Base-by-base conservation (phyloP, 108 stramenopile species). In the Skeletonema menzelii region DNA sequence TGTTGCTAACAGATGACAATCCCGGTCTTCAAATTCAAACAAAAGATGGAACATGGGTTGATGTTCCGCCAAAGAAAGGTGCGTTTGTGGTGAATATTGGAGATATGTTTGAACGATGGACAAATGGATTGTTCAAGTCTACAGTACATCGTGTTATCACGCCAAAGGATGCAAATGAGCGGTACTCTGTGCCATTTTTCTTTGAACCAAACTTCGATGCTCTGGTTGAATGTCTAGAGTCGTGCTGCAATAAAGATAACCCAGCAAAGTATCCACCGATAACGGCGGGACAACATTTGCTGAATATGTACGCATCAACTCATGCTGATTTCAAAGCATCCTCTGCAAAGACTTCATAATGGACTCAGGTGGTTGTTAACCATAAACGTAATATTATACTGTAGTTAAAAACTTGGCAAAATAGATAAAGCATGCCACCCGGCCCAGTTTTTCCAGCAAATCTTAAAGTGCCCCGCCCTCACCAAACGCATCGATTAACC, bases 71-170 rank as follows among this genome's bases (percentile, higher is more conserved):
- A 24, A 34, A 66, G 32, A 65, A 69, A 6, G 76, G 65, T 37
- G 79, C 79, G n/a, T 92, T 90, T 68, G 86, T 95, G 10, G 87
- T 95, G n/a, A 95, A 95, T 66, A 63, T 91, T 34, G 92, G 92
- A 35, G 91, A 95, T 65, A 84, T 93, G 89, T 78, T 93, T 55
- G 80, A 93, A 74, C 38, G 85, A 57, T 95, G 93, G 93, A 88
- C 91, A 11, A 91, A 95, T 73, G 91, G 88, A 24, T 34, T 69
- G 15, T 95, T 74, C 64, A 53, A 64, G 14, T 85, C 85, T 32
- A 95, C 93, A 3, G 53, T 86, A 3, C 93, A 95, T 72, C 84
- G 93, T 17, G 90, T 95, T 4, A 53, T 87, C 27, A 86, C 70
- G 44, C 59, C 67, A 35, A 59, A 34, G 20, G 63, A 49, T 13